phyloP scores from a whole-genome alignment of 2,329 filamentous ascomycete species.

The Metarhizium brunneum region DNA sequence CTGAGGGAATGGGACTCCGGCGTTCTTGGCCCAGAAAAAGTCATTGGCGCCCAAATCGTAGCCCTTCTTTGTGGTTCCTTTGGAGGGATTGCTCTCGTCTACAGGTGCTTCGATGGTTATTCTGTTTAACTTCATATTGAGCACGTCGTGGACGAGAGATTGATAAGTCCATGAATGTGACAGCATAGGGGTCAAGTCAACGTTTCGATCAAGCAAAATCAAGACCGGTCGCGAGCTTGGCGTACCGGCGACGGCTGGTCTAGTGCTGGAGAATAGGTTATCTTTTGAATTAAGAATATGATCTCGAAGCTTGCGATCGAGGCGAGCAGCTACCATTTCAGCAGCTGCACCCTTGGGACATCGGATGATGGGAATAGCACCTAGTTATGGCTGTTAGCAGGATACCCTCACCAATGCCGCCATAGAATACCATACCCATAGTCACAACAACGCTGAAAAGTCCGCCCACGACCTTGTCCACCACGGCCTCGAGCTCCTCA shows the following conservation, averaged over 20 bases:
- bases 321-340: constrained; percentile 86
- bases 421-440: constrained; percentile 59
- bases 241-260: constrained; percentile 49
- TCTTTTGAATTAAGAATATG: constrained; percentile 97
- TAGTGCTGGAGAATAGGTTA: constrained; percentile 75
- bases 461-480: constrained; percentile 89
- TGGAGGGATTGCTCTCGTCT: constrained; percentile 67
- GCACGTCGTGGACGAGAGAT: constrained; percentile 63
- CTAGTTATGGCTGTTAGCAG: constrained; percentile 28
- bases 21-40: constrained; percentile 95
- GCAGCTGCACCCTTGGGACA: constrained; percentile 89
- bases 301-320: constrained; percentile 91
- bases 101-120: constrained; percentile 83
- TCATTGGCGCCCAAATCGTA: constrained; percentile 87
- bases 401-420: neutral
- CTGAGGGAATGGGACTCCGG: constrained; percentile 82
- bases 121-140: constrained; percentile 63
- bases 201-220: constrained; percentile 87
- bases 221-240: constrained; percentile 76
- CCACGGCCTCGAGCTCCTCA: constrained; percentile 74
- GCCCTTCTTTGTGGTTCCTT: constrained; percentile 71
- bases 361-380: constrained; percentile 87
- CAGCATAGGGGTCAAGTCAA: constrained; percentile 96
- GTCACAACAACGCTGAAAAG: constrained; percentile 98
- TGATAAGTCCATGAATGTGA: constrained; percentile 83